Evolutionary conservation across 768 basidiomycete species (phyloP).

Genomic region (Ramaria sp.): DNA sequence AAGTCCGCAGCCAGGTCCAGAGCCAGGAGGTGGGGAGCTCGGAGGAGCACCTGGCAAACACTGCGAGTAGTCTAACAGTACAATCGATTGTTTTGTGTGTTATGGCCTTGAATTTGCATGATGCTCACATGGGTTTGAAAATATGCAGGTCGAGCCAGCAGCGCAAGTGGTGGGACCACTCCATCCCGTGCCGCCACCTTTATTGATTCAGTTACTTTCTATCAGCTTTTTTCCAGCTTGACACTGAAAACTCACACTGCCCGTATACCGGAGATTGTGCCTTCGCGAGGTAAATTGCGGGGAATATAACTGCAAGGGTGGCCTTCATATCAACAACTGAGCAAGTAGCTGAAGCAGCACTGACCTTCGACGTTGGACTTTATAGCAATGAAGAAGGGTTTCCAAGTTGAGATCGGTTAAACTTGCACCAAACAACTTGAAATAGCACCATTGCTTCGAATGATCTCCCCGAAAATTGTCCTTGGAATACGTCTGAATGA

Average conservation of each 20-base stretch:
- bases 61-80: slow-evolving; percentile 21
- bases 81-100: background rate
- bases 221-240: background rate
- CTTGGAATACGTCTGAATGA: background rate
- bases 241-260: background rate
- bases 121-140: slow-evolving; percentile 17
- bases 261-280: slow-evolving; percentile 2
- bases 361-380: background rate
- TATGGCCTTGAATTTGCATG: background rate
- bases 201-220: background rate
- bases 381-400: background rate
- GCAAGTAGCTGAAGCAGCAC: background rate
- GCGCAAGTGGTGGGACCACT: slow-evolving; percentile 19
- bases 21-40: background rate
- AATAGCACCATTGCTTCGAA: background rate
- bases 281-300: background rate
- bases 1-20: slow-evolving; percentile 10
- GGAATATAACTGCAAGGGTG: background rate
- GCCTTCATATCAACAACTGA: background rate
- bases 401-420: background rate
- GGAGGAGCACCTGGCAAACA: slow-evolving; percentile 18
- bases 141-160: slow-evolving; percentile 19
- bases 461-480: background rate
- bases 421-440: too few relatives aligned
- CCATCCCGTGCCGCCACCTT: slow-evolving; percentile 6